These are phyloP conservation scores for Cavenderia fasciculata DNA, from an alignment of 78 protist genomes.

Conservation along the genomic window DNA sequence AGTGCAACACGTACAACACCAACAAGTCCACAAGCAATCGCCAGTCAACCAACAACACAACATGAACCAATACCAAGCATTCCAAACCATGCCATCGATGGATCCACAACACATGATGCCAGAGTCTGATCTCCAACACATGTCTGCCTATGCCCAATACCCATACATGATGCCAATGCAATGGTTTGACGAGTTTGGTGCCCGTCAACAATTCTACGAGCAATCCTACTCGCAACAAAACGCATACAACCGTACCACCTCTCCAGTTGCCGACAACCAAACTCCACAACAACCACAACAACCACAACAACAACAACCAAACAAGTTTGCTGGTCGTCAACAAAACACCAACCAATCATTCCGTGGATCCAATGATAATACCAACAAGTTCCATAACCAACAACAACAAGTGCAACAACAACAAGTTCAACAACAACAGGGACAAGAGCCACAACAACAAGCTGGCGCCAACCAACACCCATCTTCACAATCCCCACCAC, in stretches of 20 bases:
- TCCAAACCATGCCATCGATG: slow-evolving; percentile 65
- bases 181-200: not conserved
- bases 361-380: slow-evolving; percentile 53
- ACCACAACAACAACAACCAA: not conserved
- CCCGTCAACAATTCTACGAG: slow-evolving; percentile 1
- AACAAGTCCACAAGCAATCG: not conserved
- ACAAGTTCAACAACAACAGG: slow-evolving; percentile 28
- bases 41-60: slow-evolving; percentile 2
- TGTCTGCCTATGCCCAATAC: slow-evolving; percentile 12
- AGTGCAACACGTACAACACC: not conserved
- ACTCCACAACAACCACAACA: not conserved
- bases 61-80: not conserved
- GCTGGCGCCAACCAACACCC: not conserved
- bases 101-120: slow-evolving; percentile 61
- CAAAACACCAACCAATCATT: slow-evolving; percentile 19
- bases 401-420: slow-evolving; percentile 9
- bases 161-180: slow-evolving; percentile 47
- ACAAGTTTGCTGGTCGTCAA: not conserved
- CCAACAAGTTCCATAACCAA: slow-evolving; percentile 26
- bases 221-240: slow-evolving; percentile 11
- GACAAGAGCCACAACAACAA: not conserved
- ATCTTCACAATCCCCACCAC: slow-evolving; percentile 50
- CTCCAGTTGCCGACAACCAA: slow-evolving; percentile 46
- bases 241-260: slow-evolving; percentile 34
- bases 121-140: slow-evolving; percentile 52